A percentile compares a stretch with the other conserved stretches of the same genome.
Evolutionary conservation across 306 rosid species (phyloP).

Genomic region (Cicer cuneatum): DNA sequence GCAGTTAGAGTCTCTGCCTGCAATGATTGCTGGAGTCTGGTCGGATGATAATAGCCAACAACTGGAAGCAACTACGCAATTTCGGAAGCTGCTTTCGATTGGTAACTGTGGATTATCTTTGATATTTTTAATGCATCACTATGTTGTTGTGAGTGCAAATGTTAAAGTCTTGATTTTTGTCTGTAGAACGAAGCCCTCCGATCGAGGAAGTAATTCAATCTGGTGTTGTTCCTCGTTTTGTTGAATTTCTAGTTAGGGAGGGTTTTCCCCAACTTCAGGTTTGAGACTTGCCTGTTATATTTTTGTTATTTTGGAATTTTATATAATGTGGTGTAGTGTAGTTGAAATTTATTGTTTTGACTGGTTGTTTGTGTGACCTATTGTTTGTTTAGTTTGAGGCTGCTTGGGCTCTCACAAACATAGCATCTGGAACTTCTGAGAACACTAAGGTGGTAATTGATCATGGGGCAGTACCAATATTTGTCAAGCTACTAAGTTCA

Average conservation of each 20-base stretch:
- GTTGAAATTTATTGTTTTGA: slow-evolving; percentile 9
- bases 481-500: slow-evolving; percentile 85
- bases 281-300: neutral
- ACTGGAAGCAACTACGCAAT: slow-evolving; percentile 85
- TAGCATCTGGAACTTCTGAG: slow-evolving; percentile 93
- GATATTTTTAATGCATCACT: neutral
- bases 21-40: slow-evolving; percentile 86
- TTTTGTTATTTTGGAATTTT: neutral
- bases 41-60: slow-evolving; percentile 67
- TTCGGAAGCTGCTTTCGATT: slow-evolving; percentile 84
- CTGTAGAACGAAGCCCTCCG: slow-evolving; percentile 84
- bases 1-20: slow-evolving; percentile 91
- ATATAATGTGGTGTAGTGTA: neutral
- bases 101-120: slow-evolving; percentile 49
- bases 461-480: slow-evolving; percentile 90
- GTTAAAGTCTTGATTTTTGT: neutral
- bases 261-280: slow-evolving; percentile 96
- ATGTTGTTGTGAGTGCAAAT: slow-evolving; percentile 6
- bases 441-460: slow-evolving; percentile 92
- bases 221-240: slow-evolving; percentile 90
- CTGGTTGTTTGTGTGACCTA: slow-evolving; percentile 18
- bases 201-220: slow-evolving; percentile 94
- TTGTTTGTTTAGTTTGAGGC: slow-evolving; percentile 75
- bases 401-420: slow-evolving; percentile 96
- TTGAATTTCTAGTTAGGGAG: slow-evolving; percentile 81